Conservation (phyloP, 225 moss, liverwort and hornwort species). For the Antitrichia curtipendula region DNA sequence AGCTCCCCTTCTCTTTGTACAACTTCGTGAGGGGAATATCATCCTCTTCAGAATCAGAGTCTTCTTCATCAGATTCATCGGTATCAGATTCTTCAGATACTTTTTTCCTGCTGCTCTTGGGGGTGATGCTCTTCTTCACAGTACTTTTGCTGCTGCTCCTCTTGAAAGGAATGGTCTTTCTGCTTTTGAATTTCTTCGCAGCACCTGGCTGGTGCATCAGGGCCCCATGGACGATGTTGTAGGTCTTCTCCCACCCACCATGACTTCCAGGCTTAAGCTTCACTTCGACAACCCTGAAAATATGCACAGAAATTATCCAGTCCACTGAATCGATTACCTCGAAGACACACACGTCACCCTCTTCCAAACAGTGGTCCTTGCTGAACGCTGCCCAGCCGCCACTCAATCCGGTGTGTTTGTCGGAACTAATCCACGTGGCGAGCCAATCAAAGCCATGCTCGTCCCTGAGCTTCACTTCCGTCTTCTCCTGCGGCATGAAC, state of each 20-base stretch:
- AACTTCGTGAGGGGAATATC: neutral
- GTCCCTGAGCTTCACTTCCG: conserved; percentile 11
- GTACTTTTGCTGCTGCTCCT: neutral
- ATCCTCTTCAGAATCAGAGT: neutral
- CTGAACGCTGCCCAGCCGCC: conserved; percentile 24
- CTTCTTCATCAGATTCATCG: neutral
- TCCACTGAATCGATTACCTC: conserved; percentile 7
- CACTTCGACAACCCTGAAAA: conserved; percentile 19
- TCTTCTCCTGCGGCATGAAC: conserved; percentile 4
- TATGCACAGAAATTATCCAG: conserved; percentile 16
- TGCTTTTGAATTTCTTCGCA: neutral
- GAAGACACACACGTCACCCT: conserved; percentile 25
- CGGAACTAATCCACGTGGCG: conserved; percentile 14
- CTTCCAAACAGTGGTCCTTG: conserved; percentile 26
- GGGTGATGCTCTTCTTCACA: neutral
- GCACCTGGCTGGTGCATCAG: neutral
- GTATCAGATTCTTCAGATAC: neutral
- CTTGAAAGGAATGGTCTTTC: neutral
- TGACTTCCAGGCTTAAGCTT: neutral
- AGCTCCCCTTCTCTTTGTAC: neutral
- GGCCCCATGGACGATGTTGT: conserved; percentile 27
- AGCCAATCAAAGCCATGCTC: conserved; percentile 13
- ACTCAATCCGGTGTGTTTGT: conserved; percentile 9
- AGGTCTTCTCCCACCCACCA: conserved; percentile 35
- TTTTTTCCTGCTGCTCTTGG: neutral